phyloP scores from a whole-genome alignment of 1,284 basidiomycete species.

The Cutaneotrichosporon spelunceum region DNA sequence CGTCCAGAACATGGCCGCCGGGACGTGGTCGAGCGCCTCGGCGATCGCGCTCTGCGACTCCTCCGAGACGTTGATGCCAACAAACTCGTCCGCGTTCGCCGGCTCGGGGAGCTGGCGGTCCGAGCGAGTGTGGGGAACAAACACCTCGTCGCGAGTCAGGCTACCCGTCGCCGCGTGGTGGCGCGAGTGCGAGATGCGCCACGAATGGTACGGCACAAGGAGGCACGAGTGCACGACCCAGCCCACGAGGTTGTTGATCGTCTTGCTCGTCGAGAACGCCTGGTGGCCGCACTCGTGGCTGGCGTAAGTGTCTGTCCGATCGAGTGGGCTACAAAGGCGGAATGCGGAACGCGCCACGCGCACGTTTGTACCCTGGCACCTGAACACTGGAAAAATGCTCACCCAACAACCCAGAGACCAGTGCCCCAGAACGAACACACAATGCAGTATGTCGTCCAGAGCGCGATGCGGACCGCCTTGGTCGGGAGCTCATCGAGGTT shows the following conservation, averaged over 20 bases:
- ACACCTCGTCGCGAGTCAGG: constrained; percentile 94
- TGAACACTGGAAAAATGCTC: not conserved
- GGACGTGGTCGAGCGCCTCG: constrained; percentile 91
- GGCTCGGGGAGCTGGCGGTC: constrained; percentile 65
- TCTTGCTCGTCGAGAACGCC: constrained; percentile 89
- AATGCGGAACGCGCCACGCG: not conserved
- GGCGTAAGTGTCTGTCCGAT: not conserved
- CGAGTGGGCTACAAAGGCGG: not conserved
- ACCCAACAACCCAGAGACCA: constrained; percentile 84
- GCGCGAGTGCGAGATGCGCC: constrained; percentile 94
- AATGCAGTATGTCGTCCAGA: constrained; percentile 82
- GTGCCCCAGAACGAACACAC: constrained; percentile 78
- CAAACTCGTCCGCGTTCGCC: constrained; percentile 61
- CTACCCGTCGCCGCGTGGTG: constrained; percentile 95
- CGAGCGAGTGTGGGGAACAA: constrained; percentile 84
- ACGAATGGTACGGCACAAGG: constrained; percentile 95
- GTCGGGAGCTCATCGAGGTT: constrained; percentile 41
- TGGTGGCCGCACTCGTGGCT: constrained; percentile 83
- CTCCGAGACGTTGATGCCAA: constrained; percentile 62
- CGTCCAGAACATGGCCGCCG: constrained; percentile 66
- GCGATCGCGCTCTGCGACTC: constrained; percentile 71
- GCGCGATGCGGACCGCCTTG: constrained; percentile 61
- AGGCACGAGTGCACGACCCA: constrained; percentile 91
- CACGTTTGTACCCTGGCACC: too few relatives aligned
- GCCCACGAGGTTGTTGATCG: constrained; percentile 87